Percentiles rank a stretch among this genome's conserved stretches.
phyloP scores from a whole-genome alignment of 2,329 filamentous ascomycete genomes.

The Didymella glomerata region DNA sequence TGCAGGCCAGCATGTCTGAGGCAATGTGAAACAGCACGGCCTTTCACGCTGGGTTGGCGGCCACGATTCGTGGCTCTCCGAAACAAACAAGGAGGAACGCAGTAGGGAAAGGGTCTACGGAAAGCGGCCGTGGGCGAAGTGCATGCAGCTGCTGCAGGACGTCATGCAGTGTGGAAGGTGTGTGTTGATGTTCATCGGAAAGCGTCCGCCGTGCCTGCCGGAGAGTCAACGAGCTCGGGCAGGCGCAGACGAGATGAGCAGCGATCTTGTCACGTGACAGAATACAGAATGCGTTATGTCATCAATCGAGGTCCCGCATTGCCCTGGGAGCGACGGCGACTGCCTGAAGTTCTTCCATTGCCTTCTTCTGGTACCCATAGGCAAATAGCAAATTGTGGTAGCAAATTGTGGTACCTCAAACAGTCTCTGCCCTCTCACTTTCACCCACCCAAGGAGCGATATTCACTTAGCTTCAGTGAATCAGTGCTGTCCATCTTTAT shows the following conservation, averaged over 20 bases:
- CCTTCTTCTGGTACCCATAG: slow-evolving; percentile 25
- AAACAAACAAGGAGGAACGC: slow-evolving; percentile 21
- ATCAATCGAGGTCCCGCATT: slow-evolving; percentile 14
- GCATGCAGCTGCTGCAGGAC: slow-evolving; percentile 11
- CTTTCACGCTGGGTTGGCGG: slow-evolving; percentile 16
- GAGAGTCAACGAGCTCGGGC: slow-evolving; percentile 4
- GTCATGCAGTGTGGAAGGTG: slow-evolving; percentile 7
- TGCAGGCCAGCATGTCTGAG: slow-evolving; percentile 29
- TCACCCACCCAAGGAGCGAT: slow-evolving; percentile 5
- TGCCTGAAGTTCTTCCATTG: slow-evolving; percentile 37
- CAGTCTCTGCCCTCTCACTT: slow-evolving; percentile 1
- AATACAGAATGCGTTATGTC: neutral
- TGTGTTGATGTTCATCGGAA: slow-evolving; percentile 10
- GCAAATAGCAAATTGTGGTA: slow-evolving; percentile 9
- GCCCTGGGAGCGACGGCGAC: slow-evolving; percentile 15
- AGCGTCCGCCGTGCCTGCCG: slow-evolving; percentile 4
- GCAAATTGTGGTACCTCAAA: slow-evolving; percentile 4
- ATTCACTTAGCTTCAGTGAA: slow-evolving; percentile 9
- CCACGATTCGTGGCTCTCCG: slow-evolving; percentile 7
- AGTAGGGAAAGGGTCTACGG: slow-evolving; percentile 12
- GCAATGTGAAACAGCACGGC: slow-evolving; percentile 32
- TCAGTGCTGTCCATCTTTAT: slow-evolving; percentile 24
- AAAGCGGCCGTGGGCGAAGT: slow-evolving; percentile 8
- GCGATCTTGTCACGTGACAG: slow-evolving; percentile 5
- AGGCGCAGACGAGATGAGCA: neutral